Evolutionary conservation across 768 basidiomycete genomes (phyloP).

Genomic region (Phanerodontia chrysosporium): DNA sequence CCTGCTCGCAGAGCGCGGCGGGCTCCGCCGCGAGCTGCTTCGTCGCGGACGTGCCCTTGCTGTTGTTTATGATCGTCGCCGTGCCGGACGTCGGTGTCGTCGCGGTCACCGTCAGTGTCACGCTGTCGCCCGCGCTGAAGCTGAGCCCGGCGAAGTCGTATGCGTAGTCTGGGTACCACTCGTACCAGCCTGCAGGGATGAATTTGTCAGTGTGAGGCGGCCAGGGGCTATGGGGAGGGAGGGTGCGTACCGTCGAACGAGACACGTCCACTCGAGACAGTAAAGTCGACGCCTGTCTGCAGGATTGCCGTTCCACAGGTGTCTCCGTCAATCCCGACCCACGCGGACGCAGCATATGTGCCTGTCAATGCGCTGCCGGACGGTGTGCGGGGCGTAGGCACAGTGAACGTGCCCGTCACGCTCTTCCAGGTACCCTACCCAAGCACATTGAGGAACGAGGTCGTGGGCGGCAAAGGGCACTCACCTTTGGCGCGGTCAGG

Average conservation of each 20-base stretch:
- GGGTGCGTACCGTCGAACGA: background rate
- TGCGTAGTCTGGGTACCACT: slow-evolving; percentile 31
- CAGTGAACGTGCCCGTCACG: background rate
- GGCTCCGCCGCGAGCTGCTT: slow-evolving; percentile 27
- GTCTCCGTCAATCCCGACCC: background rate
- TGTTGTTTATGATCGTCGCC: slow-evolving; percentile 13
- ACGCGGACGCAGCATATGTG: background rate
- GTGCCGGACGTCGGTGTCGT: slow-evolving; percentile 19
- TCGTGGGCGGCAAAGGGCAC: background rate
- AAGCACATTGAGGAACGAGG: background rate
- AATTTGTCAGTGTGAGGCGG: no score
- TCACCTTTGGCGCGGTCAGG: background rate
- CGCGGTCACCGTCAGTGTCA: slow-evolving; percentile 28
- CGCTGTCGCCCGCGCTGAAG: slow-evolving; percentile 25
- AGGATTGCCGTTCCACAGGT: background rate
- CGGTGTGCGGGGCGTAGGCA: background rate
- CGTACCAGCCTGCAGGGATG: slow-evolving; percentile 28
- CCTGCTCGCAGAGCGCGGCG: slow-evolving; percentile 28
- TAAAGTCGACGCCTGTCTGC: background rate
- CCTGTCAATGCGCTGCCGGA: background rate
- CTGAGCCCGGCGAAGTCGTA: slow-evolving; percentile 30
- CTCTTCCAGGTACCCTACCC: background rate
- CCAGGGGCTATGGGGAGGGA: no score
- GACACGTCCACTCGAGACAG: background rate
- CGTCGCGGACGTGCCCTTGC: slow-evolving; percentile 24